A percentile compares a stretch with the other conserved stretches of the same genome.
Evolutionary conservation across 1,139 yeast species (phyloP).

Genomic region (Saccharomyces hybrid): DNA sequence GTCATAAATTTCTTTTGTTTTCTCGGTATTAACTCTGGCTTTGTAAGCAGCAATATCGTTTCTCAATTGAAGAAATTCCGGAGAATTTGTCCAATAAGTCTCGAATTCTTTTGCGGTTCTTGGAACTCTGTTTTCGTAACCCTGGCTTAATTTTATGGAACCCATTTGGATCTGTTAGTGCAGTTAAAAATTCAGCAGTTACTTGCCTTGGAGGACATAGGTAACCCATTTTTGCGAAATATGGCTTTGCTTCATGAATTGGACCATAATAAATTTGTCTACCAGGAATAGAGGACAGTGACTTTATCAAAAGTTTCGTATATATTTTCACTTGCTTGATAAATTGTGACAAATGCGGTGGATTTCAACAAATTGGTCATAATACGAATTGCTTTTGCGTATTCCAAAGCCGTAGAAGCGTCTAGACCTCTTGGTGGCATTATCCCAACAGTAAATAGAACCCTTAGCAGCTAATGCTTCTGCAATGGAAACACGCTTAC

Average conservation of each 20-base stretch:
- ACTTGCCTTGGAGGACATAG: constrained; percentile 49
- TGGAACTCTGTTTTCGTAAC: constrained; percentile 58
- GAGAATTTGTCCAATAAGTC: constrained; percentile 54
- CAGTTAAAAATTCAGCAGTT: constrained; percentile 54
- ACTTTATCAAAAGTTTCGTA: constrained; percentile 43
- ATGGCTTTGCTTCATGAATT: constrained; percentile 38
- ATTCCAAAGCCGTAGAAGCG: constrained; percentile 49
- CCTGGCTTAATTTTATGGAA: constrained; percentile 37
- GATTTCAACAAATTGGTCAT: constrained; percentile 35
- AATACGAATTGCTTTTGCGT: constrained; percentile 38
- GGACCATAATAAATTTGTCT: constrained; percentile 40
- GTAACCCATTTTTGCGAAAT: constrained; percentile 43
- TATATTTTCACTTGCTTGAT: constrained; percentile 43
- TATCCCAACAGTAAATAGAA: constrained; percentile 53
- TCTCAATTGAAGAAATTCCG: constrained; percentile 38
- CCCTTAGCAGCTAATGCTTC: constrained; percentile 47
- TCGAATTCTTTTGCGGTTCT: constrained; percentile 63
- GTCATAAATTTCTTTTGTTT: constrained; percentile 35
- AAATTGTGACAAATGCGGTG: constrained; percentile 40
- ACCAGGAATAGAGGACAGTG: constrained; percentile 38
- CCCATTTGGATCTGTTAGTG: constrained; percentile 42
- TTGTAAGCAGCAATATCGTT: constrained; percentile 43
- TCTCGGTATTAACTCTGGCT: constrained; percentile 34
- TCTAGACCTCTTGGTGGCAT: constrained; percentile 58
- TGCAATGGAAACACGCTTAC: constrained; percentile 75